These are phyloP conservation scores for Kandelia obovata DNA, from an alignment of 345 rosid species.

Conservation along the genomic window DNA sequence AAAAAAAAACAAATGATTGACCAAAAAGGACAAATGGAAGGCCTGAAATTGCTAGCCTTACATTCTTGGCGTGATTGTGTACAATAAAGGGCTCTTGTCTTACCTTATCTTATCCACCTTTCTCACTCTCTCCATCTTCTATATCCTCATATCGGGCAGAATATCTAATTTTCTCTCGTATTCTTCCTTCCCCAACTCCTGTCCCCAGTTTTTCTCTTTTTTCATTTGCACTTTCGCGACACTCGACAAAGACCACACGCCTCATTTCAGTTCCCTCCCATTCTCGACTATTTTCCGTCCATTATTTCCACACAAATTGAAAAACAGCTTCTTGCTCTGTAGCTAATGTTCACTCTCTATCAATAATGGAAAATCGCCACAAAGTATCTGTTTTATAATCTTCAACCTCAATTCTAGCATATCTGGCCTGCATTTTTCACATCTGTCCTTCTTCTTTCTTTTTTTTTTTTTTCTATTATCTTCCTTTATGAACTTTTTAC, in stretches of 20 bases:
- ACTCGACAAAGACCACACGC: slow-evolving; percentile 10
- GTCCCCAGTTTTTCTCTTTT: slow-evolving; percentile 14
- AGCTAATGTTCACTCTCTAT: not conserved
- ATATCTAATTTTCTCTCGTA: not conserved
- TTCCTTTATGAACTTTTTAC: not conserved
- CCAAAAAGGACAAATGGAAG: slow-evolving; percentile 46
- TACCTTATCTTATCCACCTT: slow-evolving; percentile 72
- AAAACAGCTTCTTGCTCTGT: not conserved
- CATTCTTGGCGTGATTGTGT: slow-evolving; percentile 25
- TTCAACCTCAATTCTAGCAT: not conserved
- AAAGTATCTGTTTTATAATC: not conserved
- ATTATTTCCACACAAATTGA: not conserved
- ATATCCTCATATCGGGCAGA: not conserved
- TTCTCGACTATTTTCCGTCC: not conserved
- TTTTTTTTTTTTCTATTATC: not conserved
- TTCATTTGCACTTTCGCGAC: not conserved
- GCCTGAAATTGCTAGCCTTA: slow-evolving; percentile 52
- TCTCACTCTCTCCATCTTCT: slow-evolving; percentile 8
- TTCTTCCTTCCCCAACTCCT: slow-evolving; percentile 12
- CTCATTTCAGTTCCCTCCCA: not conserved
- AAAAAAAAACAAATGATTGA: not conserved
- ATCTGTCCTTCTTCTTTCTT: not conserved
- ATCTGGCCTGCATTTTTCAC: not conserved
- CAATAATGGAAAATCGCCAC: no score
- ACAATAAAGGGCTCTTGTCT: slow-evolving; percentile 23